Evolutionary conservation across 2,329 filamentous ascomycete genomes (phyloP).

Genomic region (Fusarium gaditjirri): DNA sequence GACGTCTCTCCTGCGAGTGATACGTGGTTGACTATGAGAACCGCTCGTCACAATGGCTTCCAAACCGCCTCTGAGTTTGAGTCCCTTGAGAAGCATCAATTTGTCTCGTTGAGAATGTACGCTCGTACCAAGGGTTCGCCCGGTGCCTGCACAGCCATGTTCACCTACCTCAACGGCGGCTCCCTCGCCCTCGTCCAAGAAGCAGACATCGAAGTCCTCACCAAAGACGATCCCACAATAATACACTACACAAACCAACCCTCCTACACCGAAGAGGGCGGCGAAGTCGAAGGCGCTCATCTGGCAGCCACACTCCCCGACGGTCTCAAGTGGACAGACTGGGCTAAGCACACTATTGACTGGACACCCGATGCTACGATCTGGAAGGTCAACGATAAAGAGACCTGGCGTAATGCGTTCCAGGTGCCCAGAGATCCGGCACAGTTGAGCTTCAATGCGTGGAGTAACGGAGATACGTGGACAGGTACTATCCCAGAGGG

Average conservation of each 20-base stretch:
- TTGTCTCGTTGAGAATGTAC: conserved; percentile 56
- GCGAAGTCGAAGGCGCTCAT: conserved; percentile 57
- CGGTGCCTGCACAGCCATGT: conserved; percentile 63
- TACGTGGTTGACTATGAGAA: conserved; percentile 60
- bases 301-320: conserved; percentile 56
- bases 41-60: conserved; percentile 53
- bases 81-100: conserved; percentile 44
- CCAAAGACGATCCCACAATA: conserved; percentile 52
- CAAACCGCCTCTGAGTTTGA: conserved; percentile 61
- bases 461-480: conserved; percentile 69
- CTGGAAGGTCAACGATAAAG: conserved; percentile 63
- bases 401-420: conserved; percentile 62
- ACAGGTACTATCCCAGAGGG: conserved; percentile 63
- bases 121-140: conserved; percentile 58
- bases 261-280: conserved; percentile 55
- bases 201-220: conserved; percentile 63
- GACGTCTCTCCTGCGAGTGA: conserved; percentile 45
- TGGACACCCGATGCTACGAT: conserved; percentile 64
- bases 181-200: conserved; percentile 56
- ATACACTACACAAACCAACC: conserved; percentile 71
- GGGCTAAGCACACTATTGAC: conserved; percentile 67
- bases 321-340: conserved; percentile 59
- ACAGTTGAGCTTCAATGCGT: conserved; percentile 65
- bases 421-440: conserved; percentile 63
- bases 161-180: conserved; percentile 57